Base-by-base conservation (phyloP, 371 early-diverging fungal species). In the Apophysomyces trapeziformis region DNA sequence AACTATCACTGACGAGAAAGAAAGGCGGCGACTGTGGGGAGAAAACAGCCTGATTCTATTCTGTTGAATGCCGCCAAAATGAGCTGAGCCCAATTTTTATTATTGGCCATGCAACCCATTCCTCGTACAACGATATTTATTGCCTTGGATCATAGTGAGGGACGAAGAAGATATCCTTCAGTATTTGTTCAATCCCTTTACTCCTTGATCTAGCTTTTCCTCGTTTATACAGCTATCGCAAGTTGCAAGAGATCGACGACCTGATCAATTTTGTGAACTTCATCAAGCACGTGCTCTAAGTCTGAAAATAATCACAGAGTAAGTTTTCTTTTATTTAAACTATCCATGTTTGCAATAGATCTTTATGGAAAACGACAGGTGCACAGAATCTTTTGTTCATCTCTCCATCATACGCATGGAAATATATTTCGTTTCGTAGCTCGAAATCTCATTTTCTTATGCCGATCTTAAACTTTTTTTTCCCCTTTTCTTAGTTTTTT, bases 31-130 rank as follows among this genome's bases (percentile, higher is more conserved):
- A 58, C 9, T n/a, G 37, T 37, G 58, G 38, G 12, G 16, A n/a
- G 12, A 58, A 58, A 38, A 26, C 58, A 13, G 36, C 38, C 58
- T 37, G 38, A 35, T 38, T 38, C 58, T 58, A 36, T 58, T 35
- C 35, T 8, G 38, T 36, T 36, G 12, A 32, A 58, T 37, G 58
- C 58, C 58, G 38, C 36, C 36, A 58, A 45, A 45, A 58, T n/a
- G 16, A 45, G 46, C 46, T 45, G 46, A 45, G 46, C 46, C 46
- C 46, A 18, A 45, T 58, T 4, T 35, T 37, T 37, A 26, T 26
- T 58, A 58, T 58, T 58, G 58, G 58, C 58, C 35, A 58, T 45
- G 46, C 58, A n/a, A 14, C 38, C 16, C 36, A 58, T 58, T 58
- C 26, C 58, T 58, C 58, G 58, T 58, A 58, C 58, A 18, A 58